These are phyloP conservation scores for Breynia disticha DNA, from an alignment of 441 rosid genomes.

Conservation along the genomic window DNA sequence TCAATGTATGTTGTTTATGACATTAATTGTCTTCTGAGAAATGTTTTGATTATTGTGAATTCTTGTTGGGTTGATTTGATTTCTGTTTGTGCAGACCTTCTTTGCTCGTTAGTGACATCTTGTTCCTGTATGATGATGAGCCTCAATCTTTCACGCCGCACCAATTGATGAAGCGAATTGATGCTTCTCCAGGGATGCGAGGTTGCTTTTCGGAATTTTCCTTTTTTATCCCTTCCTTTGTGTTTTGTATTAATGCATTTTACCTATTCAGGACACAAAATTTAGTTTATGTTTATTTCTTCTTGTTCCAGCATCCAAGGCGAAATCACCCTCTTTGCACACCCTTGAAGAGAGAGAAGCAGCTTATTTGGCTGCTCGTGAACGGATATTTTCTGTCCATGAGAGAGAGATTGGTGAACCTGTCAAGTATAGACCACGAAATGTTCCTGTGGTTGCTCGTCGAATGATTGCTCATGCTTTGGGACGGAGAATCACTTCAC, in stretches of 20 bases:
- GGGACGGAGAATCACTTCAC: slow-evolving; percentile 34
- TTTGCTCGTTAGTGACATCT: slow-evolving; percentile 62
- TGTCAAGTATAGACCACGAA: slow-evolving; percentile 31
- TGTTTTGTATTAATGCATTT: neutral
- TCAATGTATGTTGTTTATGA: slow-evolving; percentile 38
- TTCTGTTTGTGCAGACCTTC: slow-evolving; percentile 42
- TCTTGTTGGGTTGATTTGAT: slow-evolving; percentile 4
- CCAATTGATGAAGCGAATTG: slow-evolving; percentile 44
- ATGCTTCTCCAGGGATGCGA: slow-evolving; percentile 35
- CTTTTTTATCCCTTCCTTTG: neutral
- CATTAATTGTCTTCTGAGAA: neutral
- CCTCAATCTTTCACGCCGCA: slow-evolving; percentile 26
- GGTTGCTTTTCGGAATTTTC: neutral
- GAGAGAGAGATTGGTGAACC: slow-evolving; percentile 28
- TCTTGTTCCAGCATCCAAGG: slow-evolving; percentile 26
- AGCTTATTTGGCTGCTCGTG: slow-evolving; percentile 60
- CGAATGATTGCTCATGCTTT: slow-evolving; percentile 77
- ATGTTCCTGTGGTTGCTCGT: slow-evolving; percentile 52
- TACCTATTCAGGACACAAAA: too few relatives aligned
- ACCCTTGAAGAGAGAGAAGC: slow-evolving; percentile 51
- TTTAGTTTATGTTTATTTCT: slow-evolving; percentile 3
- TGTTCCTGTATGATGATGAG: slow-evolving; percentile 43
- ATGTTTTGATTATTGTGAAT: neutral
- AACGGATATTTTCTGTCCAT: slow-evolving; percentile 45
- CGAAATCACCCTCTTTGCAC: slow-evolving; percentile 23